A percentile compares a stretch with the other conserved stretches of the same genome.
These are phyloP conservation scores for Botryotinia globosa DNA, from an alignment of 2,329 filamentous ascomycete species.

Conservation along the genomic window DNA sequence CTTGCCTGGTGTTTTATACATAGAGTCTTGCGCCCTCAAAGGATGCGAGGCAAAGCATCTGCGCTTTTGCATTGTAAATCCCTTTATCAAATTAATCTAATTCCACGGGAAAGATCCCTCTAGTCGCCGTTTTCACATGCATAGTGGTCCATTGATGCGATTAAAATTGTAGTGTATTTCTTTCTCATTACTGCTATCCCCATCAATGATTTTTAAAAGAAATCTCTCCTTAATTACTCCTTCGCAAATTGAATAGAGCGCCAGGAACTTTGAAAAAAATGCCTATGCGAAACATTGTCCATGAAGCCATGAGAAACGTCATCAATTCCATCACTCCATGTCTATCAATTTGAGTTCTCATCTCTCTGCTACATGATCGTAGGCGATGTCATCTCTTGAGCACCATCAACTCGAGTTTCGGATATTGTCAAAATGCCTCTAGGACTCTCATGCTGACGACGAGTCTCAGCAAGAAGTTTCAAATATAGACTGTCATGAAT, in stretches of 20 bases:
- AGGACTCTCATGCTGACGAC: no score
- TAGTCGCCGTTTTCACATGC: background rate
- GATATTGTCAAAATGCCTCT: no score
- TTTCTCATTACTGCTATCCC: background rate
- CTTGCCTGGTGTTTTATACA: background rate
- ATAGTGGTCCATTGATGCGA: background rate
- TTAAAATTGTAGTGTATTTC: background rate
- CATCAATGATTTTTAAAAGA: background rate
- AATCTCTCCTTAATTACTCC: background rate
- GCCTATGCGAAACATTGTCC: no score
- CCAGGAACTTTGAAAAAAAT: background rate
- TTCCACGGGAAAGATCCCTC: background rate
- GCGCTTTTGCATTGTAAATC: background rate
- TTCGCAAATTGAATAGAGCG: fast-evolving
- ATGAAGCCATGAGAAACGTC: fast-evolving
- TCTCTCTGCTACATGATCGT: no score
- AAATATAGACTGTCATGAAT: no score
- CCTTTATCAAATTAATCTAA: background rate
- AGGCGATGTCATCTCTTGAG: no score
- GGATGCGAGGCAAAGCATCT: background rate
- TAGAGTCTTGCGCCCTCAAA: background rate
- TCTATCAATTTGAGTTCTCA: background rate
- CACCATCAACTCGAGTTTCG: no score
- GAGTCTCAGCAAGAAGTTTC: no score
- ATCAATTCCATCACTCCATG: background rate